phyloP scores from a whole-genome alignment of 192 early-diverging fungal genomes.

The Gigaspora rosea region DNA sequence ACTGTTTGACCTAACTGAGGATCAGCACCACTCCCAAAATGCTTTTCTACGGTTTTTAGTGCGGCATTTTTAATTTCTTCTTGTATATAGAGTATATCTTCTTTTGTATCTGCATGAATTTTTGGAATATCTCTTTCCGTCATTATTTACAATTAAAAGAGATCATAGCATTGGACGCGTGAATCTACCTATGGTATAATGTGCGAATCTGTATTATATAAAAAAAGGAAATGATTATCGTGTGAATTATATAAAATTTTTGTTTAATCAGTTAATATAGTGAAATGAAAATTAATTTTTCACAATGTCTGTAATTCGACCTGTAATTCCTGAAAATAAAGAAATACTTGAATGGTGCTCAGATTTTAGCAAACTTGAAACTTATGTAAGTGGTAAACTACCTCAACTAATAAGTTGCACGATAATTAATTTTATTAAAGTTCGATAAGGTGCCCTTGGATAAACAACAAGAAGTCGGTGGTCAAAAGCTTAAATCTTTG shows the following conservation, averaged over 20 bases:
- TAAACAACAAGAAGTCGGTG: background rate
- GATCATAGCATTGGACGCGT: too few relatives aligned
- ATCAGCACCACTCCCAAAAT: background rate
- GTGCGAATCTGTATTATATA: too few relatives aligned
- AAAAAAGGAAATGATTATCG: too few relatives aligned
- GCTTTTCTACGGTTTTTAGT: background rate
- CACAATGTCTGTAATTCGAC: slow-evolving; percentile 1
- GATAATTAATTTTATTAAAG: background rate
- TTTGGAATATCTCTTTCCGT: slow-evolving; percentile 13
- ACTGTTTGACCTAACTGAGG: background rate
- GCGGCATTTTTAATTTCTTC: background rate
- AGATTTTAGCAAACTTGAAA: background rate
- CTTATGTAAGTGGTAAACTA: background rate
- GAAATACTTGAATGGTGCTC: slow-evolving; percentile 4
- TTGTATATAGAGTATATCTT: slow-evolving; percentile 7
- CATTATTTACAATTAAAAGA: too few relatives aligned
- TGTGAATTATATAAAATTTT: too few relatives aligned
- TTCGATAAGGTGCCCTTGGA: background rate
- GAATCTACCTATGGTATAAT: too few relatives aligned
- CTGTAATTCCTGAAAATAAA: background rate
- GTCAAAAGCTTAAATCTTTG: background rate
- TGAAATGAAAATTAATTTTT: too few relatives aligned
- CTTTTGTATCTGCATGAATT: slow-evolving; percentile 1
- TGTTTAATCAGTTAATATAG: too few relatives aligned
- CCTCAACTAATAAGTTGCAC: background rate